Evolutionary conservation across 371 early-diverging fungal genomes (phyloP), one percentile per base, ranked within the genome.

Genomic region (Saksenaea oblongispora): DNA sequence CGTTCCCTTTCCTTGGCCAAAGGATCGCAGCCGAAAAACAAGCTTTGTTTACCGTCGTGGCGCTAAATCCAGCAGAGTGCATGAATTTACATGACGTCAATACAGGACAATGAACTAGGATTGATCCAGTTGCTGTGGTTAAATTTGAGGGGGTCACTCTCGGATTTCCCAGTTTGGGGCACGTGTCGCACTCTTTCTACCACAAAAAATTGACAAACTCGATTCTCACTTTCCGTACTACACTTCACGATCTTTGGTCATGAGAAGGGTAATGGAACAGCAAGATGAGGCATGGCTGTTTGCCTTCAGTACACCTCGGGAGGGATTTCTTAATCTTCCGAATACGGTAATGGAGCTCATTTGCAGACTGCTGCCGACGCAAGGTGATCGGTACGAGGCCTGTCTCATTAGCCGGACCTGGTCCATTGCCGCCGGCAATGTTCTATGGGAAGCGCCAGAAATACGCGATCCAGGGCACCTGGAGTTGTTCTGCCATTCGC

Each of bases 401-500:
- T 73, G 75, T 31, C 61, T 76, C 0, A 66, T 76, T 39, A 68
- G 75, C 27, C 65, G 56, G 0, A 28, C 56, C n/a, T 82, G 82
- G 77, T 41, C 27, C 2, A 42, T 57, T 9, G 76, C 74, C 1
- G 79, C 79, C 1, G 71, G 63, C 9, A 59, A 58, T 24, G 73
- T 73, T 2, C 41, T 82, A 14, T 82, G 79, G 79, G 67, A 75
- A 65, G 63, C 60, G 9, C 72, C 74, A 0, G 41, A 59, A 17
- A 65, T 82, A 31, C 59, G 58, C 17, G 27, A 35, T 27, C 75
- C 82, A 11, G 44, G 41, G 0, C 53, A 60, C 3, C 69, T 78
- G 11, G 41, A 65, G 24, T 11, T 22, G 0, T 82, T 82, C 47
- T 18, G 65, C 15, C 44, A 27, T 0, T 42, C 63, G 0, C 59